phyloP scores from a whole-genome alignment of 768 basidiomycete species.

The Suillus lakei region DNA sequence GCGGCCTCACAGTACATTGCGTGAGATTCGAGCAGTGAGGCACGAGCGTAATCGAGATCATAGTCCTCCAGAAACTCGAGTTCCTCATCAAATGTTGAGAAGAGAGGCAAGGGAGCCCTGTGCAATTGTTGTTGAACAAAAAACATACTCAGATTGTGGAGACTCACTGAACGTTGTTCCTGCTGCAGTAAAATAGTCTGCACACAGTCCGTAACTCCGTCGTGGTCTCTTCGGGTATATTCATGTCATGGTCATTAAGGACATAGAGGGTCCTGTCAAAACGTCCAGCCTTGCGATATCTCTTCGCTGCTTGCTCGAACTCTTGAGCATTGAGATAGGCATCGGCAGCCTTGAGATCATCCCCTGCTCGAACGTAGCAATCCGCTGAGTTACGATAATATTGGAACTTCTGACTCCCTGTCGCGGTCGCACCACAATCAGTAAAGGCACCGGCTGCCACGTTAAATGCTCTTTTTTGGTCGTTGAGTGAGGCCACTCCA shows the following conservation, averaged over 20 bases:
- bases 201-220: constrained; percentile 48
- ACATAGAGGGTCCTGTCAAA: constrained; percentile 61
- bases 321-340: constrained; percentile 47
- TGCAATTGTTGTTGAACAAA: constrained; percentile 1
- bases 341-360: constrained; percentile 48
- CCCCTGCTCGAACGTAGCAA: constrained; percentile 47
- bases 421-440: constrained; percentile 40
- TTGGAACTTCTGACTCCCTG: constrained; percentile 31
- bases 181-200: constrained; percentile 49
- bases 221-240: constrained; percentile 37
- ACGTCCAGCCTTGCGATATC: constrained; percentile 52
- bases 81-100: constrained; percentile 53
- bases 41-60: constrained; percentile 54
- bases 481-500: constrained; percentile 28
- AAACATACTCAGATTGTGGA: neutral
- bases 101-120: constrained; percentile 55
- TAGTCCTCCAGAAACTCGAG: constrained; percentile 61
- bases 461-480: constrained; percentile 42
- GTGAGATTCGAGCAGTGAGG: constrained; percentile 46
- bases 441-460: constrained; percentile 56
- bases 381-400: constrained; percentile 51
- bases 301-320: constrained; percentile 47
- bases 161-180: constrained; percentile 34
- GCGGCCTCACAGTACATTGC: constrained; percentile 55
- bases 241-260: constrained; percentile 38